Evolutionary conservation across 1,139 yeast species (phyloP).

Genomic region (Hansenula anomala): DNA sequence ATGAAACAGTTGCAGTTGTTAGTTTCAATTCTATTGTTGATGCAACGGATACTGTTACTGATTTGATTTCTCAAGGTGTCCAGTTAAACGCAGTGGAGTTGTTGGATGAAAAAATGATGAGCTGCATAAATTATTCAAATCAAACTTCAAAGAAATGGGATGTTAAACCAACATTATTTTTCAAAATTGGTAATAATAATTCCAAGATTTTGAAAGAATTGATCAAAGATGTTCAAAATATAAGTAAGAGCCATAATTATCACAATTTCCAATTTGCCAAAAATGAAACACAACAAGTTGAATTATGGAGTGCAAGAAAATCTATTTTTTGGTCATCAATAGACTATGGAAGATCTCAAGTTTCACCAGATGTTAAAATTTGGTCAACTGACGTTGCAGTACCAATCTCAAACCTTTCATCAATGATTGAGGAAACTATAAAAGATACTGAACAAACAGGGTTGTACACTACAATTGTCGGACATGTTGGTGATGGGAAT

Average conservation of each 20-base stretch:
- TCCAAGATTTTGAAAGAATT: constrained; percentile 40
- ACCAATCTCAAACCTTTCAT: constrained; percentile 47
- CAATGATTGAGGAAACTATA: constrained; percentile 44
- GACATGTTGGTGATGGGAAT: constrained; percentile 64
- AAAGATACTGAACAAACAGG: constrained; percentile 37
- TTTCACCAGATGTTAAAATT: constrained; percentile 44
- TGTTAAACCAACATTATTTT: constrained; percentile 58
- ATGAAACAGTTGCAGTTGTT: constrained; percentile 55
- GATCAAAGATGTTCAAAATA: constrained; percentile 33
- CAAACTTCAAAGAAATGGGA: constrained; percentile 33
- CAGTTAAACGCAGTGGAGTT: constrained; percentile 62
- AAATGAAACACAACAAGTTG: constrained; percentile 46
- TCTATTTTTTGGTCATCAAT: constrained; percentile 64
- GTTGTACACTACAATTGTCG: constrained; percentile 46
- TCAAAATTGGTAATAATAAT: constrained; percentile 58
- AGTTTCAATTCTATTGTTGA: constrained; percentile 49
- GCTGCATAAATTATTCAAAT: constrained; percentile 40
- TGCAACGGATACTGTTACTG: constrained; percentile 56
- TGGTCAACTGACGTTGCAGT: constrained; percentile 67
- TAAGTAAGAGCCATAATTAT: constrained; percentile 35
- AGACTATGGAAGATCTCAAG: constrained; percentile 48
- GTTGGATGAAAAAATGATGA: constrained; percentile 53
- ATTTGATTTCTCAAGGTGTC: constrained; percentile 47
- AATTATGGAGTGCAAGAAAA: constrained; percentile 65
- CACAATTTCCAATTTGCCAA: constrained; percentile 45